Base-by-base conservation (phyloP, 768 basidiomycete species). In the Russula olivacea region DNA sequence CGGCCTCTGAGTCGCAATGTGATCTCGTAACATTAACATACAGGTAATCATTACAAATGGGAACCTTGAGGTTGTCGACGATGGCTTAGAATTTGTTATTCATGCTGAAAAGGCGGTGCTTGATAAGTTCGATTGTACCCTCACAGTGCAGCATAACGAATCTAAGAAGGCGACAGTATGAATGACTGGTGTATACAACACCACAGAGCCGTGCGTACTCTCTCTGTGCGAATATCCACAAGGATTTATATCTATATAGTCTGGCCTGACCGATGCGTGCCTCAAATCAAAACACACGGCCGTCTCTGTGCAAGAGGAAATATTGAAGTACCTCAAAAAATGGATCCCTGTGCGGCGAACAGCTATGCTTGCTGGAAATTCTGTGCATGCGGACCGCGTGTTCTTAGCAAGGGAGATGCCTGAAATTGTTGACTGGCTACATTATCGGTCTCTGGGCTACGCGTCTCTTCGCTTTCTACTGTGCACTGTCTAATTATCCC, bases 11-110 rank as follows among this genome's bases (percentile, higher is more conserved):
- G 38, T 38, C 11, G 51, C 48, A 14, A 25, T 11, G 2, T 19
- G 55, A 60, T 28, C 41, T 55, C 15, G 17, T 41, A n/a, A 8
- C 25, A 4, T 21, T 41, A n/a, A 8, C 25, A 4, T 34, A 36
- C 71, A 93, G 79, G 91, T 96, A 43, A 75, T 97, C 38, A 90
- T 98, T 62, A 96, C 94, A 2, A 80, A 96, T 68, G 93, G 93
- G 4, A 81, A 92, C 66, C 76, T 98, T 45, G 80, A 91, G 28
- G 71, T 82, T 12, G 87, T 97, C 5, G 92, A 97, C 71, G 80
- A 87, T 14, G 93, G 94, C 12, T 75, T 96, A 21, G 77, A 87
- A 68, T 93, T 80, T 68, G 81, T 93, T 34, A 86, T 98, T 59
- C 78, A 74, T 55, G 89, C 86, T 1, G 84, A 90, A 61, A 91